Percentiles rank a stretch among this genome's conserved stretches.
Evolutionary conservation across 2,329 filamentous ascomycete genomes (phyloP).

Genomic region (Apiospora malaysiana): DNA sequence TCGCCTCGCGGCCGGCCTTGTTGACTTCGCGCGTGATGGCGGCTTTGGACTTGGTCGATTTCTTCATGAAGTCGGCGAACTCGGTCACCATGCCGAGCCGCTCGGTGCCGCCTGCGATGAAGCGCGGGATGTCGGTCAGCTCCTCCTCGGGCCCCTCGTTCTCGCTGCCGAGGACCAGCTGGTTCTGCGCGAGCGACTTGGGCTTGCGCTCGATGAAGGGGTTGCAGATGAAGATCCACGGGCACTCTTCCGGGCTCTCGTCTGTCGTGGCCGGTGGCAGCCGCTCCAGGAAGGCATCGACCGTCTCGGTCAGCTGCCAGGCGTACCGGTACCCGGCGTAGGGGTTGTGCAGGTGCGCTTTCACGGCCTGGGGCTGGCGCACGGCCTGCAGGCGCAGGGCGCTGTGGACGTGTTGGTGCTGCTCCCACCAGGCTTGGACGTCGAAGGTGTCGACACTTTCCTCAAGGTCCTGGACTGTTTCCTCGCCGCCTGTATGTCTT

Average conservation of each 20-base stretch:
- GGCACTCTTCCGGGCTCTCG: constrained; percentile 45
- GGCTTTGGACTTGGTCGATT: constrained; percentile 40
- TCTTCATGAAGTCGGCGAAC: constrained; percentile 56
- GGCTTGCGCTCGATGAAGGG: constrained; percentile 54
- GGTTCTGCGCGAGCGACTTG: constrained; percentile 42
- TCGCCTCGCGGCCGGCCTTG: constrained; percentile 54
- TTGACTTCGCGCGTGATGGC: constrained; percentile 54
- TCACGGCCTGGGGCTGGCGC: constrained; percentile 24
- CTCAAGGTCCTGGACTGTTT: constrained; percentile 53
- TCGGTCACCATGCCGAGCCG: constrained; percentile 51
- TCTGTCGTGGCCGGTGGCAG: constrained; percentile 70
- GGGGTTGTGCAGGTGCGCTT: constrained; percentile 58
- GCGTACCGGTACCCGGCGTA: constrained; percentile 60
- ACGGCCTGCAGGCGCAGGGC: constrained; percentile 32
- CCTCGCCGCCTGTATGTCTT: constrained; percentile 57
- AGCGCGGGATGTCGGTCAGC: constrained; percentile 51
- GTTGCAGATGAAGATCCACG: constrained; percentile 79
- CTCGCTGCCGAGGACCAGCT: constrained; percentile 50
- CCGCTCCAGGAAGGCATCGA: constrained; percentile 69
- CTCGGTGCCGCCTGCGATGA: constrained; percentile 59
- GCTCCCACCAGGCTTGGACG: constrained; percentile 54
- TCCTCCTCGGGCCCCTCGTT: constrained; percentile 55
- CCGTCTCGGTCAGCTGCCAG: constrained; percentile 68
- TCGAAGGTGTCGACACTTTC: constrained; percentile 58
- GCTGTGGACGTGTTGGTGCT: constrained; percentile 30